Evolutionary conservation across 495 filamentous ascomycete genomes (phyloP).

Genomic region (Cairneyella variabilis): DNA sequence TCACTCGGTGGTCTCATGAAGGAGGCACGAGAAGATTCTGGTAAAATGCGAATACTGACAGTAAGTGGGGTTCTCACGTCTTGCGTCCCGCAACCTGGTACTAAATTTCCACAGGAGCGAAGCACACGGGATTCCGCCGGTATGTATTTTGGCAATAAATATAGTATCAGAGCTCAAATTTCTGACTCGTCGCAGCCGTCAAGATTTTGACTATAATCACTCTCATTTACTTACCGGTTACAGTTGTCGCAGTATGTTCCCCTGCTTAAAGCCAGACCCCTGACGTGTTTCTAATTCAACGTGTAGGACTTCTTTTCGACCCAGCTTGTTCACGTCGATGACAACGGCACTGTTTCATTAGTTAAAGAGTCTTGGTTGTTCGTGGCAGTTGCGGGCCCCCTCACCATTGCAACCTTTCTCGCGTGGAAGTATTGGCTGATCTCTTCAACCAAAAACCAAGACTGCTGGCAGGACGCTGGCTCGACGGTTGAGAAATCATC

Average conservation of each 20-base stretch:
- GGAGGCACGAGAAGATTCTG: constrained; percentile 19
- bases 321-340: constrained; percentile 26
- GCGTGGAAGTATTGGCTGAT: constrained; percentile 29
- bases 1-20: constrained; percentile 17
- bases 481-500: neutral
- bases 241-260: constrained; percentile 32
- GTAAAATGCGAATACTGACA: constrained; percentile 22
- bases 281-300: neutral
- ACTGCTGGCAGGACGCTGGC: neutral
- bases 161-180: neutral
- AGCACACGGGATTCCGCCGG: constrained; percentile 33
- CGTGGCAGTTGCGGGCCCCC: constrained; percentile 27
- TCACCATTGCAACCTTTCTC: constrained; percentile 30
- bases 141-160: neutral
- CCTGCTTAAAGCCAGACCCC: neutral
- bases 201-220: constrained; percentile 35
- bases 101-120: constrained; percentile 21
- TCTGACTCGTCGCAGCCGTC: constrained; percentile 11
- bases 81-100: neutral
- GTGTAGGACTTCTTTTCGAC: constrained; percentile 37
- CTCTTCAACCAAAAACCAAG: constrained; percentile 6
- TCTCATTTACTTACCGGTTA: constrained; percentile 33
- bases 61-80: neutral
- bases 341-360: constrained; percentile 9
- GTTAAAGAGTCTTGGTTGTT: constrained; percentile 28